Evolutionary conservation across 2,329 filamentous ascomycete species (phyloP), one percentile per base, ranked within the genome.

Genomic region (Chalara sp.): DNA sequence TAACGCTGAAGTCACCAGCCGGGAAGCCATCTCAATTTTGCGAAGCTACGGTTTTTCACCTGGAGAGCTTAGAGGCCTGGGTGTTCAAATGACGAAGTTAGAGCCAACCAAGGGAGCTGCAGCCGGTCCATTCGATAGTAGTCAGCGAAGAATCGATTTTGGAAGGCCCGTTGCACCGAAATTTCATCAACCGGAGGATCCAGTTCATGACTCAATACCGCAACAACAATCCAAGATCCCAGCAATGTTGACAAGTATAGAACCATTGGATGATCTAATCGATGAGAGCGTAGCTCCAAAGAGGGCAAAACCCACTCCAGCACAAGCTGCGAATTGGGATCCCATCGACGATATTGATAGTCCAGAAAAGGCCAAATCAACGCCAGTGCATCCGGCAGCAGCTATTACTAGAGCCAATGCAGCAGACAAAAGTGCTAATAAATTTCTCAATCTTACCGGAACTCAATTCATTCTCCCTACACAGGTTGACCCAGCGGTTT

Each of bases 381-480:
- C 57, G 28, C 57, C 63, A 41, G 61, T 71, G 0, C 80, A 83
- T 54, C 78, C 78, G 33, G 79, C 76, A 3, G 67, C 79, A 48
- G 71, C 73, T 2, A 68, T 83, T 45, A 69, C 74, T 3, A 73
- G 69, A 57, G 73, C 76, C 2, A 74, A 70, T 51, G 63, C 57
- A 47, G 70, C 75, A 39, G 71, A 67, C 50, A 53, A 71, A 56
- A 72, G 80, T 68, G 72, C 86, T 28, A 85, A 78, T 55, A 80
- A 78, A 6, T 84, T 84, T 1, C 71, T 96, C 28, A 95, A 96
- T 61, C 79, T 89, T 3, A 75, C 82, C 3, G 89, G 92, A 2
- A 96, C 92, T 0, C 93, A 99, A 62, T 99, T 99, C 62, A 81
- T 97, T 44, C 75, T 99, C 59, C 93, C 93, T 0, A 80, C 80